Evolutionary conservation across 257 asterid species (phyloP).

Genomic region (Eucommia ulmoides): DNA sequence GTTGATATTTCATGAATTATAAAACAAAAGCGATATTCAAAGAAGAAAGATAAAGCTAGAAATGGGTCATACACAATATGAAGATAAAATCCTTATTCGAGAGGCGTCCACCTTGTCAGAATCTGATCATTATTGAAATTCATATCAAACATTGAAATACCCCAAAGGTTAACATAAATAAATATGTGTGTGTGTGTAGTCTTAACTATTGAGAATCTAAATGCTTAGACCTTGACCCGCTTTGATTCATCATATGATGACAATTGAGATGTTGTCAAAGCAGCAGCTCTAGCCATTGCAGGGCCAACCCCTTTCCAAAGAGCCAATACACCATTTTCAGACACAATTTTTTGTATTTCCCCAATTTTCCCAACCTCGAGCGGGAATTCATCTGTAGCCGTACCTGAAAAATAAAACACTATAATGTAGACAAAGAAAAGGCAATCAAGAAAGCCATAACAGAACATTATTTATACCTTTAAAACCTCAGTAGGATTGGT

Average conservation of each 20-base stretch:
- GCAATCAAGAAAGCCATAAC: slow-evolving; percentile 2
- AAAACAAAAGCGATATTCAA: too few species aligned
- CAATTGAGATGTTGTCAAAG: slow-evolving; percentile 84
- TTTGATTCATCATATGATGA: slow-evolving; percentile 89
- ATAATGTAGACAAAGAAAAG: slow-evolving; percentile 17
- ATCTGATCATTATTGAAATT: slow-evolving; percentile 29
- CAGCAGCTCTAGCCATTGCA: slow-evolving; percentile 85
- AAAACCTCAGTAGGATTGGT: slow-evolving; percentile 87
- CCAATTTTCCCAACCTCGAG: slow-evolving; percentile 28
- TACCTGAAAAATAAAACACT: slow-evolving; percentile 43
- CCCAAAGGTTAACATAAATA: too few species aligned
- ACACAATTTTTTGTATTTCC: slow-evolving; percentile 57
- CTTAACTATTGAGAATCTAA: slow-evolving; percentile 9
- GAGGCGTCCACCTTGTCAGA: slow-evolving; percentile 62
- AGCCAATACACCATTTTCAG: slow-evolving; percentile 68
- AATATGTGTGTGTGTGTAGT: not conserved
- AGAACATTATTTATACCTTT: slow-evolving; percentile 41
- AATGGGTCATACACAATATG: slow-evolving; percentile 48
- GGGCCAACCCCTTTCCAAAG: slow-evolving; percentile 97
- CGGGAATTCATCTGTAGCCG: slow-evolving; percentile 63
- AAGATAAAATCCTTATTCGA: slow-evolving; percentile 80
- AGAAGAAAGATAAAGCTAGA: not conserved
- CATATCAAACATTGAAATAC: not conserved
- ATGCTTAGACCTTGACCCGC: slow-evolving; percentile 36
- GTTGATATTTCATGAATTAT: too few species aligned